These are phyloP conservation scores for Suhomyces coccinellae DNA, from an alignment of 1,139 yeast species.

Conservation along the genomic window DNA sequence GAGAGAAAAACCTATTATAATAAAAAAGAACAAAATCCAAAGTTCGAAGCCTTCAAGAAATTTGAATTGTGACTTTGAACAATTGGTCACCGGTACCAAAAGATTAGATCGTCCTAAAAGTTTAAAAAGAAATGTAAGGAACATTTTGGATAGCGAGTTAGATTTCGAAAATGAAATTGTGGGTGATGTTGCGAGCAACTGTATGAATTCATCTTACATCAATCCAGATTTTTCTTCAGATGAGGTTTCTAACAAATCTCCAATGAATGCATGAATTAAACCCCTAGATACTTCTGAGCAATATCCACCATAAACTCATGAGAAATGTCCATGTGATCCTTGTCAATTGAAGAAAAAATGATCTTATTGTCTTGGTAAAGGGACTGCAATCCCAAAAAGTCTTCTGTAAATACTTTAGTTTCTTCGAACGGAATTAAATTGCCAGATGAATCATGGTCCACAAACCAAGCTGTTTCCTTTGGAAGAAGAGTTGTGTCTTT, in stretches of 20 bases:
- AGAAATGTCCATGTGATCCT: slow-evolving; percentile 66
- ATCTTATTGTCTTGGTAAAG: slow-evolving; percentile 47
- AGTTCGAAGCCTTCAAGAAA: background rate
- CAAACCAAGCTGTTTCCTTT: slow-evolving; percentile 68
- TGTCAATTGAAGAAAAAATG: slow-evolving; percentile 53
- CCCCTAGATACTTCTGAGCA: slow-evolving; percentile 36
- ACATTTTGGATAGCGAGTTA: background rate
- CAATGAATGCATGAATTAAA: slow-evolving; percentile 9
- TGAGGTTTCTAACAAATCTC: background rate
- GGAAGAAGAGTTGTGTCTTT: slow-evolving; percentile 72
- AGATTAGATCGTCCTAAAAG: background rate
- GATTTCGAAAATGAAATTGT: background rate
- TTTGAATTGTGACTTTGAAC: background rate
- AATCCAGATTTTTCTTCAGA: background rate
- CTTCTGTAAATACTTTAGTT: slow-evolving; percentile 50
- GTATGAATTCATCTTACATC: no score
- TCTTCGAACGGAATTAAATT: slow-evolving; percentile 46
- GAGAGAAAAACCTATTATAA: background rate
- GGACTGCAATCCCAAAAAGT: slow-evolving; percentile 58
- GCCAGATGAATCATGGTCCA: slow-evolving; percentile 53
- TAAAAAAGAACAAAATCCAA: background rate
- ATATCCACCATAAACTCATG: slow-evolving; percentile 47
- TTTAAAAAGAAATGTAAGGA: background rate
- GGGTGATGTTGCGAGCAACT: background rate
- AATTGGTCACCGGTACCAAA: background rate